Conservation (phyloP, 768 basidiomycete species). For the Boletus edulis region DNA sequence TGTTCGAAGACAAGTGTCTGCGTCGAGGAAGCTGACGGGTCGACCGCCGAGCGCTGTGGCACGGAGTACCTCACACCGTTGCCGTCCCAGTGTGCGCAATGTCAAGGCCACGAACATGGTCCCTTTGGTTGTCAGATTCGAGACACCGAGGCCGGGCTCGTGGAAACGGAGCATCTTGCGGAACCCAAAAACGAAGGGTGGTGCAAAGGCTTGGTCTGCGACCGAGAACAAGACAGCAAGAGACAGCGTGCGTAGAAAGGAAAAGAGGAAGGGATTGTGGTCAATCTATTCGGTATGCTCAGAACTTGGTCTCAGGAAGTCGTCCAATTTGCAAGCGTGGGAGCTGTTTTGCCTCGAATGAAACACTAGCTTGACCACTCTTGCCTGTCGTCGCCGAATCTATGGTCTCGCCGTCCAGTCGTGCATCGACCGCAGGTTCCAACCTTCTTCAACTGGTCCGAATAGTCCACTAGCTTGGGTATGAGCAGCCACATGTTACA, state of each 20-base stretch:
- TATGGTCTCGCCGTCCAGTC: too few relatives aligned
- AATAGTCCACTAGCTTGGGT: too few relatives aligned
- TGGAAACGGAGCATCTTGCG: slow-evolving; percentile 23
- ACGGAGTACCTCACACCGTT: slow-evolving; percentile 13
- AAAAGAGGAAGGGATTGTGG: slow-evolving; percentile 24
- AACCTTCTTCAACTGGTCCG: background rate
- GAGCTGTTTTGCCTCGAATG: too few relatives aligned
- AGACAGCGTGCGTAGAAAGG: slow-evolving; percentile 11
- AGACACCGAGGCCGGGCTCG: slow-evolving; percentile 21
- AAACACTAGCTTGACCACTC: too few relatives aligned
- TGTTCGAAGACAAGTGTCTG: slow-evolving; percentile 15
- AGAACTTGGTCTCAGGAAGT: slow-evolving; percentile 21
- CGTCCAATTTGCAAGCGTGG: too few relatives aligned
- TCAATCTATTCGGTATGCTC: slow-evolving; percentile 30
- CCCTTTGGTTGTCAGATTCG: background rate
- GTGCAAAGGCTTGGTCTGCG: slow-evolving; percentile 7
- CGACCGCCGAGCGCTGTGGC: background rate
- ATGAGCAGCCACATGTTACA: too few relatives aligned
- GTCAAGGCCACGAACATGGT: slow-evolving; percentile 6
- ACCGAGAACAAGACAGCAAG: slow-evolving; percentile 12
- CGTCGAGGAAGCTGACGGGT: slow-evolving; percentile 6
- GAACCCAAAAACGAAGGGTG: slow-evolving; percentile 13
- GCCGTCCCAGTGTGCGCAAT: slow-evolving; percentile 14
- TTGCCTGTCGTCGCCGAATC: too few relatives aligned
- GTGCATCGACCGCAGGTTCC: too few relatives aligned